Evolutionary conservation across 108 stramenopile species (phyloP), one percentile per base, ranked within the genome.

Genomic region (Fistulifera solaris): DNA sequence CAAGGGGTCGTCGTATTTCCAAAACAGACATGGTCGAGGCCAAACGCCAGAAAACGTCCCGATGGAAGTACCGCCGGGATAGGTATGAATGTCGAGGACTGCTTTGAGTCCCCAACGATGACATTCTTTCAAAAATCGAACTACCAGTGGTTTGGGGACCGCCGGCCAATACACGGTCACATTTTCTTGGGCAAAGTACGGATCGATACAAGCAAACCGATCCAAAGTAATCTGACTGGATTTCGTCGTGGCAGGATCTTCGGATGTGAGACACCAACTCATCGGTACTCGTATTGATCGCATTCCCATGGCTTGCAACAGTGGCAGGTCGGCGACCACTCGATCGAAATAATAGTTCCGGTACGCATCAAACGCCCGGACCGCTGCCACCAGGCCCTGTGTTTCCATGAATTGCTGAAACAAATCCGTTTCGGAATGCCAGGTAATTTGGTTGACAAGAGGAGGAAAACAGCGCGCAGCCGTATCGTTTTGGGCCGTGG

Each of bases 41-140:
- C 81, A 87, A 7, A 87, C 74, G 11, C 85, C 85, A 11, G 70
- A 74, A 65, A 87, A 87, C 7, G 85, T 87, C 1, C 85, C 85
- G 4, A 76, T 68, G 10, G 77, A 78, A 0, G 85, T 78, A 1
- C 79, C 85, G 41, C 85, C 85, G 22, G 80, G 79, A 65, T 78
- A 81, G 0, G 85, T 87, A 46, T 82, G 80, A 19, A 80, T 64
- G 41, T 86, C 84, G 44, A 73, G 27, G 3, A 58, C 57, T 12
- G 71, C 64, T 40, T 24, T 48, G 39, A 70, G 48, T 26, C 59
- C 59, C 21, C 48, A 43, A 16, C 22, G 17, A 43, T 66, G 65
- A 54, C 85, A 87, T 22, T 73, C 71, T 28, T 66, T 50, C 0
- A 87, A 38, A 38, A 87, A 81, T 10, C 56, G 41, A 18, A 55